A percentile compares a stretch with the other conserved stretches of the same genome.
Evolutionary conservation across 257 asterid genomes (phyloP).

Genomic region (Mitragyna speciosa): DNA sequence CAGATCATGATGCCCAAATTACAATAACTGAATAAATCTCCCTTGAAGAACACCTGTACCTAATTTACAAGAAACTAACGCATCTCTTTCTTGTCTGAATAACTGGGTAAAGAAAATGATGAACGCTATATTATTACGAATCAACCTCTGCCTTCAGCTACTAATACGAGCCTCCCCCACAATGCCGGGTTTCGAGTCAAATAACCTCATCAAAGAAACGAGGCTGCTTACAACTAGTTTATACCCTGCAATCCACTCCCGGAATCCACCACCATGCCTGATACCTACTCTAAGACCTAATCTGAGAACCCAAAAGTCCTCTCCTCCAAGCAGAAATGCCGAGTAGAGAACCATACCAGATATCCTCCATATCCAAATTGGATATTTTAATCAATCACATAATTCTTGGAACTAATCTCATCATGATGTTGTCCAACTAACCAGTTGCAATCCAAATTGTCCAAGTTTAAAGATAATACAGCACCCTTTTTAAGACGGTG

Average conservation of each 20-base stretch:
- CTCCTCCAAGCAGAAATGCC: neutral
- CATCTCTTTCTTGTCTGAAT: neutral
- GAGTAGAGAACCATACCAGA: constrained; percentile 6
- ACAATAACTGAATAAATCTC: neutral
- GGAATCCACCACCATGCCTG: neutral
- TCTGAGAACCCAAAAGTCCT: neutral
- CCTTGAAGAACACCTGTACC: constrained; percentile 4
- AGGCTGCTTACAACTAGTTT: neutral
- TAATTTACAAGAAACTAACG: constrained; percentile 17
- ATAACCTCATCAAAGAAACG: neutral
- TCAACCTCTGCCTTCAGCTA: neutral
- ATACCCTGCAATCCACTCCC: neutral
- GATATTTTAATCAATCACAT: neutral
- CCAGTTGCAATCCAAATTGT: constrained; percentile 1
- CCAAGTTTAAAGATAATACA: neutral
- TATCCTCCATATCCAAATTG: neutral
- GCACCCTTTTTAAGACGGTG: neutral
- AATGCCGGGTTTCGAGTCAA: neutral
- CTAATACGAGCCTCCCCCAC: neutral
- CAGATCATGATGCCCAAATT: constrained; percentile 2
- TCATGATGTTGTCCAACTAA: neutral
- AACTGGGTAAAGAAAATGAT: neutral
- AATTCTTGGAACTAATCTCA: constrained; percentile 2
- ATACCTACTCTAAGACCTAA: constrained; percentile 1
- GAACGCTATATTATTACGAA: neutral